These are phyloP conservation scores for Rhynchospora pubera DNA, from an alignment of 176 grass and related monocot genomes.

Conservation along the genomic window DNA sequence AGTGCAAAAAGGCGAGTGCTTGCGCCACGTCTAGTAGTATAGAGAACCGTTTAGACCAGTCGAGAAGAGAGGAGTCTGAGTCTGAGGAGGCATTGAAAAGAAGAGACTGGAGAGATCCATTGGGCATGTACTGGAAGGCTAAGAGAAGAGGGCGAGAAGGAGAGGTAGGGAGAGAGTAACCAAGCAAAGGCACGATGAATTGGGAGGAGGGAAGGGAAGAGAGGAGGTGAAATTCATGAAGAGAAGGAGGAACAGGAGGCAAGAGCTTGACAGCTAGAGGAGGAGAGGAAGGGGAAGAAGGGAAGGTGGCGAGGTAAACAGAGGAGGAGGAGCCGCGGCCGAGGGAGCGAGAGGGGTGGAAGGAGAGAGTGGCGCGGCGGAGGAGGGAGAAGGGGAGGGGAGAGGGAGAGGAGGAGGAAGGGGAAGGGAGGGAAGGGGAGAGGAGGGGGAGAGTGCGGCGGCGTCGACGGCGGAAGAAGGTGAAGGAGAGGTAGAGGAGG, in stretches of 20 bases:
- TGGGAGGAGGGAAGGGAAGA: constrained; percentile 41
- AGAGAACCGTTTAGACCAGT: constrained; percentile 42
- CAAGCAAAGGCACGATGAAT: constrained; percentile 44
- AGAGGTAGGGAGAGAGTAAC: constrained; percentile 32
- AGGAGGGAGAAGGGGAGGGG: constrained; percentile 24
- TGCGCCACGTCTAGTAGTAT: constrained; percentile 46
- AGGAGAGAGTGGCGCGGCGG: constrained; percentile 44
- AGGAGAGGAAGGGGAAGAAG: constrained; percentile 27
- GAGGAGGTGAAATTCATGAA: constrained; percentile 51
- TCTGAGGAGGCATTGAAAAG: constrained; percentile 26
- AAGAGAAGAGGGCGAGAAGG: constrained; percentile 35
- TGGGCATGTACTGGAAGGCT: constrained; percentile 63
- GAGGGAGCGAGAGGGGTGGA: constrained; percentile 53
- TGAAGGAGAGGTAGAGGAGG: constrained; percentile 12
- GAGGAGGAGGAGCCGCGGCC: constrained; percentile 54
- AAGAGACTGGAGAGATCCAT: constrained; percentile 45
- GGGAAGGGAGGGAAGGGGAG: not conserved
- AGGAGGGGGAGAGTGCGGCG: not conserved
- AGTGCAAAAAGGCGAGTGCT: constrained; percentile 67
- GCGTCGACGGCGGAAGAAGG: not conserved
- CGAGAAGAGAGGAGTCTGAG: constrained; percentile 11
- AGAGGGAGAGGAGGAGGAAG: not conserved
- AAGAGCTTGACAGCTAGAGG: constrained; percentile 29
- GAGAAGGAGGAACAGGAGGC: constrained; percentile 24
- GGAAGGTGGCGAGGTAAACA: constrained; percentile 51